Percentiles rank a stretch among this genome's conserved stretches.
These are phyloP conservation scores for Debaryomyces sp. DNA, from an alignment of 1,139 yeast genomes.

Conservation along the genomic window DNA sequence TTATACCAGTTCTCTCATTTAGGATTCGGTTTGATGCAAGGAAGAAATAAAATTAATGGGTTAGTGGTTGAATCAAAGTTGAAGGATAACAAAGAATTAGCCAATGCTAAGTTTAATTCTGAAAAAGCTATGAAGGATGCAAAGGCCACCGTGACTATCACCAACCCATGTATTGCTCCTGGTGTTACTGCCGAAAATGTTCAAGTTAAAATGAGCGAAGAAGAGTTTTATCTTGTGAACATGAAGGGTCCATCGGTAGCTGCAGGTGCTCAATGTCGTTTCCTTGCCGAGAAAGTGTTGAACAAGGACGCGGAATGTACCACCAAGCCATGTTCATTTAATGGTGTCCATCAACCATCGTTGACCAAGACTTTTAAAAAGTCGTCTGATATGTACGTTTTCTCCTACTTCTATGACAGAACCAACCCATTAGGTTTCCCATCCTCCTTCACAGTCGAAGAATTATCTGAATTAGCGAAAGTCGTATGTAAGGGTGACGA, in stretches of 20 bases:
- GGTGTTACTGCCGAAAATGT: constrained; percentile 57
- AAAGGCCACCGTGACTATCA: constrained; percentile 44
- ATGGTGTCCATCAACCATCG: constrained; percentile 96
- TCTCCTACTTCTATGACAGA: constrained; percentile 93
- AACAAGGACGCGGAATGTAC: constrained; percentile 81
- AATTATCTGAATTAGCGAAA: constrained; percentile 77
- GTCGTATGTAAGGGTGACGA: constrained; percentile 83
- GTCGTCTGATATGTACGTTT: constrained; percentile 77
- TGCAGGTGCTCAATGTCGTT: constrained; percentile 74
- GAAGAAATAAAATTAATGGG: constrained; percentile 78
- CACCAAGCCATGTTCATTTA: constrained; percentile 86
- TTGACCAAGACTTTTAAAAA: constrained; percentile 71
- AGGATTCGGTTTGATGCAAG: constrained; percentile 95
- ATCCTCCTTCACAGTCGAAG: constrained; percentile 79
- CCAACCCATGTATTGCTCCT: constrained; percentile 89
- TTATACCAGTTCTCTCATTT: constrained; percentile 93
- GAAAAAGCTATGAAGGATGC: constrained; percentile 44
- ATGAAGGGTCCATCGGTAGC: constrained; percentile 69
- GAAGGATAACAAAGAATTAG: constrained; percentile 29
- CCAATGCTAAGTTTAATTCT: constrained; percentile 31
- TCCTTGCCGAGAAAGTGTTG: constrained; percentile 76
- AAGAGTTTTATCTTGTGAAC: constrained; percentile 59
- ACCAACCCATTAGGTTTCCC: constrained; percentile 96
- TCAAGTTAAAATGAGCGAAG: constrained; percentile 53
- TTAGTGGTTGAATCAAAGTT: constrained; percentile 56